Base-by-base conservation (phyloP, 352 stramenopile species). In the Halophytophthora batemanensis region DNA sequence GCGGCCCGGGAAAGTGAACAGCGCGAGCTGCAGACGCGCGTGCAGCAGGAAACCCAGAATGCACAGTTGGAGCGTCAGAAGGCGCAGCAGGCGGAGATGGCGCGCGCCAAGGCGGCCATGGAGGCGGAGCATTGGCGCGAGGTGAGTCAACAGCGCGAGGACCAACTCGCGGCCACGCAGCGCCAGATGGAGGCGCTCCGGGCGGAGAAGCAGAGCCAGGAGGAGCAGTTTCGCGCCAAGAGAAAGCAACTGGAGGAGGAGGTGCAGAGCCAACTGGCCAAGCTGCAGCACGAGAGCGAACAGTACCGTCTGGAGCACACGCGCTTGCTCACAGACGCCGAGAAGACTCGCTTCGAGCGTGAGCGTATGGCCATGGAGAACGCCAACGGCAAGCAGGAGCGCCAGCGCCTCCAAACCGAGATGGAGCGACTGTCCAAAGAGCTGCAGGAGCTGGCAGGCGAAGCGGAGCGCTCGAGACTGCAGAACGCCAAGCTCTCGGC, bases 111-210 rank as follows among this genome's bases (percentile, higher is more conserved):
- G 38, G 46, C 58, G 7, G 44, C 25, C 0, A 69, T 69, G 12
- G 66, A 90, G 31, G 45, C 66, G 3, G 67, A 83, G 43, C 75
- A 83, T 29, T 65, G 71, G 50, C 75, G 77, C 11, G 34, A 45
- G 17, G 28, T 76, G 22, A 54, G 48, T 18, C 67, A 63, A 19
- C 69, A 87, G 34, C 66, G 64, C 5, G 71, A 86, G 37, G 75
- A 82, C 19, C 60, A 89, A 41, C 25, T 81, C 6, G 34, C 66
- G 21, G 53, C 57, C 1, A 17, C 76, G 22, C 64, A 66, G 37
- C 18, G 72, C 23, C 73, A 73, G 38, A 2, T 73, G 22, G 66
- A 84, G 11, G 52, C 69, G 10, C 48, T 73, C 14, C 57, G 19
- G 11, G 70, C 74, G 43, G 75, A 87, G 42, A 82, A 82, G 41